A percentile compares a stretch with the other conserved stretches of the same genome.
Conservation (phyloP, 2,329 filamentous ascomycete species). For the Aspergillus costaricaensis region DNA sequence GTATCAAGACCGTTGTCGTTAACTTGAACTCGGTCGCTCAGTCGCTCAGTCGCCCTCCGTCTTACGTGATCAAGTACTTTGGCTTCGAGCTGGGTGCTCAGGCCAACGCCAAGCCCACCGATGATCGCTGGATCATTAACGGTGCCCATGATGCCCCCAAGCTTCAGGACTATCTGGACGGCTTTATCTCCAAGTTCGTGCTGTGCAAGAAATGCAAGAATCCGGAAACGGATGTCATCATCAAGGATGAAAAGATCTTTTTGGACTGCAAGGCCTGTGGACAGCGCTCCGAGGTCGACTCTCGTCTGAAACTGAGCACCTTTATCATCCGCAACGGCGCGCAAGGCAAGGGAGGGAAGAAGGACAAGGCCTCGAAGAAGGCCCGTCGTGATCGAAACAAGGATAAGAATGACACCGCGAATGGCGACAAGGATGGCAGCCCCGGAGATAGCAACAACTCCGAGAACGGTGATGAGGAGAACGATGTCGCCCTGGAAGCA, state of each 20-base stretch:
- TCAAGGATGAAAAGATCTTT: slow-evolving; percentile 89
- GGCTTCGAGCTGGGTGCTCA: slow-evolving; percentile 98
- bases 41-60: slow-evolving; percentile 86
- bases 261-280: slow-evolving; percentile 99
- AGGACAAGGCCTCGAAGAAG: slow-evolving; percentile 94
- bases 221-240: slow-evolving; percentile 91
- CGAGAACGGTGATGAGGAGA: slow-evolving; percentile 63
- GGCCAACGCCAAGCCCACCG: slow-evolving; percentile 94
- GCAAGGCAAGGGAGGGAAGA: slow-evolving; percentile 86
- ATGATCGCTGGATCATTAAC: slow-evolving; percentile 99
- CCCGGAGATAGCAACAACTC: slow-evolving; percentile 67
- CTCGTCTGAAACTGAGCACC: slow-evolving; percentile 91
- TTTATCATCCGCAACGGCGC: slow-evolving; percentile 93
- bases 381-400: slow-evolving; percentile 77
- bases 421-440: slow-evolving; percentile 61
- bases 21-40: slow-evolving; percentile 92
- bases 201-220: slow-evolving; percentile 99
- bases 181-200: slow-evolving; percentile 98
- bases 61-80: slow-evolving; percentile 99
- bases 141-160: slow-evolving; percentile 92
- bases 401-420: slow-evolving; percentile 62
- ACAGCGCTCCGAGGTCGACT: slow-evolving; percentile 85
- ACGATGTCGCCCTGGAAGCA: slow-evolving; percentile 67
- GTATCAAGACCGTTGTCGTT: slow-evolving; percentile 98
- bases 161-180: slow-evolving; percentile 96